Conservation (phyloP, 352 stramenopile species). For the Globisporangium yorkense region DNA sequence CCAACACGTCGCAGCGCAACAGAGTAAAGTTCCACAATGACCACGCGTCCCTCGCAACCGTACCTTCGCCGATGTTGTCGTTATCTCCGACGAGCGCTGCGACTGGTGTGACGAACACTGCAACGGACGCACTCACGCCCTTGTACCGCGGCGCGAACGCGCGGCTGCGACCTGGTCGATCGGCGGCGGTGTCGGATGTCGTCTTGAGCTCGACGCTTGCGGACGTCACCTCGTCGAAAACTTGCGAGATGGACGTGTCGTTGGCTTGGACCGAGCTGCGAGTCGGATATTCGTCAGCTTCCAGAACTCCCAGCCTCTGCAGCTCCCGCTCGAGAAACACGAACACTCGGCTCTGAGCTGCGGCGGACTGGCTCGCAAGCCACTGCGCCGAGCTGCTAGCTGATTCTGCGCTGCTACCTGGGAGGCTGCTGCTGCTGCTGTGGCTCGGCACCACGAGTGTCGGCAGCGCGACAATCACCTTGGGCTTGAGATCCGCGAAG, state of each 20-base stretch:
- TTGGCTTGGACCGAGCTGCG: neutral
- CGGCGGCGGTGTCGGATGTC: neutral
- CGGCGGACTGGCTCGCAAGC: slow-evolving; percentile 1
- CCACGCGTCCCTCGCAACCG: neutral
- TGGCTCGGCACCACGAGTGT: slow-evolving; percentile 8
- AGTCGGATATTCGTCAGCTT: neutral
- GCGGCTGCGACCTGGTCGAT: neutral
- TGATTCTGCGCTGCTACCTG: neutral
- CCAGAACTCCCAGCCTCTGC: slow-evolving; percentile 1
- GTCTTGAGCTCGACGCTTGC: neutral
- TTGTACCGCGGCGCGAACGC: slow-evolving; percentile 3
- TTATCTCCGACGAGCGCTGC: slow-evolving; percentile 4
- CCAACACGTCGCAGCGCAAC: slow-evolving; percentile 10
- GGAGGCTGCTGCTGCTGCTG: neutral
- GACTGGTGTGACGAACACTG: slow-evolving; percentile 12
- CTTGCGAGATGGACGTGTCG: neutral
- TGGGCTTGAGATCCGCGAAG: neutral
- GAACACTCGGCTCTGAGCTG: slow-evolving; percentile 6
- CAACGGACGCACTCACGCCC: slow-evolving; percentile 6
- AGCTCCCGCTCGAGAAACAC: slow-evolving; percentile 9
- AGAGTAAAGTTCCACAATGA: slow-evolving; percentile 17
- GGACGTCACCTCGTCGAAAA: neutral
- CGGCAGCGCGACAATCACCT: slow-evolving; percentile 11
- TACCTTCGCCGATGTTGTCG: neutral
- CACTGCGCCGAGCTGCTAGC: neutral